Conservation (phyloP, 2,329 filamentous ascomycete genomes). For the Pseudogymnoascus sp. region DNA sequence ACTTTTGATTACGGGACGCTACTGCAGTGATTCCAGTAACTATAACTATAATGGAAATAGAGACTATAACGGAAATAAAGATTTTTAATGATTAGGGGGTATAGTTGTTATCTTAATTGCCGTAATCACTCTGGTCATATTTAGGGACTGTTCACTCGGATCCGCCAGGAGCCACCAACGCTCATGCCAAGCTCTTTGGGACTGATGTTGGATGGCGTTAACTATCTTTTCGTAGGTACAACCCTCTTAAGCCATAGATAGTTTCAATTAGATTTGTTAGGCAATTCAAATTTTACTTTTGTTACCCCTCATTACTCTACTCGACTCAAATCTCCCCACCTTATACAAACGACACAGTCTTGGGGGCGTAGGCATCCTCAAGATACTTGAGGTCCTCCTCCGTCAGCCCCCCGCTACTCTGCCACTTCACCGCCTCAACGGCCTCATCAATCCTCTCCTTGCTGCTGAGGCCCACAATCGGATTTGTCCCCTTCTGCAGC, state of each 20-base stretch:
- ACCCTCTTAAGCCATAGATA: neutral
- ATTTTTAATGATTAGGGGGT: neutral
- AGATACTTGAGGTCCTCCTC: constrained; percentile 47
- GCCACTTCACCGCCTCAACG: constrained; percentile 33
- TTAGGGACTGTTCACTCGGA: too few relatives aligned
- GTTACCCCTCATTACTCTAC: neutral
- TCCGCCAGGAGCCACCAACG: too few relatives aligned
- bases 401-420: constrained; percentile 36
- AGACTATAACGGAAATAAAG: neutral
- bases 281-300: neutral
- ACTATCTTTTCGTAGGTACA: too few relatives aligned
- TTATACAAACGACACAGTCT: constrained; percentile 20
- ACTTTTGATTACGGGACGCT: too few relatives aligned
- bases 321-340: neutral
- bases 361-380: constrained; percentile 46
- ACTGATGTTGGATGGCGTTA: too few relatives aligned
- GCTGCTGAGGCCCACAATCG: constrained; percentile 47
- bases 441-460: constrained; percentile 48
- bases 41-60: too few relatives aligned
- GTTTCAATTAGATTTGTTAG: neutral
- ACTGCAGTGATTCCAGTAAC: neutral
- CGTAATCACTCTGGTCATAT: too few relatives aligned
- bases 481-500: constrained; percentile 38
- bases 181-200: too few relatives aligned
- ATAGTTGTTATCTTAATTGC: too few relatives aligned